Base-by-base conservation (phyloP, 805 yeast genomes). In the Hanseniaspora jakobsenii region DNA sequence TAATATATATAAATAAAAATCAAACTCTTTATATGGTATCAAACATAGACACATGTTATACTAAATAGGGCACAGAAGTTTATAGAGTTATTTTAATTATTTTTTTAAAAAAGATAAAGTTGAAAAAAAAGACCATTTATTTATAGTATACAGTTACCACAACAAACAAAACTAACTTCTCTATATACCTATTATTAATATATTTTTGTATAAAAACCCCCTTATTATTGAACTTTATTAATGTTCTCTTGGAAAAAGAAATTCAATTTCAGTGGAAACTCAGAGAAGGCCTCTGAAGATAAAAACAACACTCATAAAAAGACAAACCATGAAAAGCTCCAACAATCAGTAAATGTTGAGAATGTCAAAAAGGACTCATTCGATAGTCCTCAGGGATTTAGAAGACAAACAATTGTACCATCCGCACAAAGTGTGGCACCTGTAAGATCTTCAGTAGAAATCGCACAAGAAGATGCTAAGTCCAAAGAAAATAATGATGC, bases 241-340 rank as follows among this genome's bases (percentile, higher is more conserved):
- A 42, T 42, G 46, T 42, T 42, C 35, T 42, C 38, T 22, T 42
- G 46, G 46, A 42, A 42, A 12, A 42, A 42, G 17, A 42, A 42
- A 27, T 42, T 42, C 23, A 42, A 34, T 17, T 24, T 42, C n/a
- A 35, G 36, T 17, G 30, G 36, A 12, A 24, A 24, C n/a, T 30
- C 39, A 13, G 46, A 42, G 14, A 42, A 42, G 13, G 8, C 17
- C 17, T 5, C 17, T 21, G 46, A 42, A 6, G 28, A 16, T 10
- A 41, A 39, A n/a, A 27, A 17, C 31, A 22, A 14, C 17, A 16
- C 13, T 12, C 10, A 35, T 22, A 35, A 26, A 42, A 17, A 27
- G 27, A 17, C n/a, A 18, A 14, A 22, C n/a, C 6, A 10, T 10
- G 6, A 34, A 34, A 17, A 4, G 4, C 22, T 4, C 28, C 10